These are phyloP conservation scores for Talaromyces pinophilus DNA, from an alignment of 2,329 filamentous ascomycete genomes.

Conservation along the genomic window DNA sequence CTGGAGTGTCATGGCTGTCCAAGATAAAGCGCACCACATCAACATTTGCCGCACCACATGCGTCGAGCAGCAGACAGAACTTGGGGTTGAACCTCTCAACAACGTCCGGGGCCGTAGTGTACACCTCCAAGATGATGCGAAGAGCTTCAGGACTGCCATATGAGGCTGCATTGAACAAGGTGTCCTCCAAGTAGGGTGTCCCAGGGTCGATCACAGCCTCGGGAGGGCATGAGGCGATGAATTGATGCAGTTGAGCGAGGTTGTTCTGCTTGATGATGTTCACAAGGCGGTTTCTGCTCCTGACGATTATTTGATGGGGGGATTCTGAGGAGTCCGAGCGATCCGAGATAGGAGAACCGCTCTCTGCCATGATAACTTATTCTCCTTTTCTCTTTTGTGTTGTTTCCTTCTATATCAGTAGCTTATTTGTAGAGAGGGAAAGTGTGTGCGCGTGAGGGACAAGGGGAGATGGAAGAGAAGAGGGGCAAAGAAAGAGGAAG, in stretches of 20 bases:
- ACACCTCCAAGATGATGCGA: not conserved
- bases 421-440: not conserved
- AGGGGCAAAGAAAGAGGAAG: too few species aligned
- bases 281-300: not conserved
- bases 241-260: not conserved
- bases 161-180: not conserved
- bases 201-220: not conserved
- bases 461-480: not conserved
- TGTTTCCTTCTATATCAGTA: not conserved
- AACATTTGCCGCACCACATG: slow-evolving; percentile 1
- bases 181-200: not conserved
- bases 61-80: not conserved
- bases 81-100: not conserved
- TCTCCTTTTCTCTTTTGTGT: not conserved
- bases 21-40: slow-evolving; percentile 1
- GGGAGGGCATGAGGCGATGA: not conserved
- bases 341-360: not conserved
- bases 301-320: not conserved
- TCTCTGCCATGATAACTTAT: not conserved
- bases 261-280: slow-evolving; percentile 6
- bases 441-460: not conserved
- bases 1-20: not conserved
- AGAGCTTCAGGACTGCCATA: slow-evolving; percentile 1
- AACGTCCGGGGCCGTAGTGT: not conserved
- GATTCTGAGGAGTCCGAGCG: not conserved